These are phyloP conservation scores for Hepatocystis sp. DNA, from an alignment of 169 alveolate genomes.

Conservation along the genomic window DNA sequence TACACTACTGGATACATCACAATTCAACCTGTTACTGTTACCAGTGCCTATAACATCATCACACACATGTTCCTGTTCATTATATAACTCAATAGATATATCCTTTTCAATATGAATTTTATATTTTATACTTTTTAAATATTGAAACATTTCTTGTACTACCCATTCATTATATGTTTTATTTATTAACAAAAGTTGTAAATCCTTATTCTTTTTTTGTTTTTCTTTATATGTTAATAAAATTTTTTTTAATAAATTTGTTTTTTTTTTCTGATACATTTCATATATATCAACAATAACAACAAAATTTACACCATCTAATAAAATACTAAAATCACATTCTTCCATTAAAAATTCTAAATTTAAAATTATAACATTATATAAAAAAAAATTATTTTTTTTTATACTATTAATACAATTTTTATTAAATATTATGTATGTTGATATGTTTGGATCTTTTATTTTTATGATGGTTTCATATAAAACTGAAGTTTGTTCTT, in stretches of 20 bases:
- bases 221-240: constrained; percentile 33
- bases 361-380: constrained; percentile 45
- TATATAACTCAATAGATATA: too few relatives aligned
- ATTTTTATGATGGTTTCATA: constrained; percentile 48
- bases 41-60: too few relatives aligned
- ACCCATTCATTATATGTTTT: constrained; percentile 54
- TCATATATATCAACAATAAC: constrained; percentile 64
- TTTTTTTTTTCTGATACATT: constrained; percentile 31
- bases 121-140: constrained; percentile 33
- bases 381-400: constrained; percentile 27
- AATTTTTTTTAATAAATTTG: constrained; percentile 16
- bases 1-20: too few relatives aligned
- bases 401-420: constrained; percentile 11
- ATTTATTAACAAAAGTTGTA: constrained; percentile 34
- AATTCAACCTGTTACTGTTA: not conserved
- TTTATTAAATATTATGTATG: constrained; percentile 43
- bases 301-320: constrained; percentile 24
- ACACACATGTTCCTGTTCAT: too few relatives aligned
- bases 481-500: constrained; percentile 14
- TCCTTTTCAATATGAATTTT: not conserved
- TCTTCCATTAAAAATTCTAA: constrained; percentile 15
- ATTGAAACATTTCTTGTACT: constrained; percentile 21
- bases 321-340: constrained; percentile 24
- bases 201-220: constrained; percentile 4
- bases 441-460: constrained; percentile 30